These are phyloP conservation scores for Carex myosuroides DNA, from an alignment of 176 grass and related monocot genomes.

Conservation along the genomic window DNA sequence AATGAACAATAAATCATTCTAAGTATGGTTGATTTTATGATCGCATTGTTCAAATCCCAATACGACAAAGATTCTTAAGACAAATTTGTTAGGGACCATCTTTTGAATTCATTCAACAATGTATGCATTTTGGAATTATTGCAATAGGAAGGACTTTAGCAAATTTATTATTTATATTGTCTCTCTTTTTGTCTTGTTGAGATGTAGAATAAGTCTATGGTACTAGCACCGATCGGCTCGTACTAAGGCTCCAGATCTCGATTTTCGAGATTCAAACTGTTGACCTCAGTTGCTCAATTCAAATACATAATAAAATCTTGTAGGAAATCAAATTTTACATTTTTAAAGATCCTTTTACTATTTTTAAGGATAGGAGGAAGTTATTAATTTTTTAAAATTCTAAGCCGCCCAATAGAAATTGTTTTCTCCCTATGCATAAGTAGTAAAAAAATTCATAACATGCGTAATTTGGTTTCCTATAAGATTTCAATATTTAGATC, in stretches of 20 bases:
- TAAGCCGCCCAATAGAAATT: not conserved
- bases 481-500: not conserved
- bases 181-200: not conserved
- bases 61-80: not conserved
- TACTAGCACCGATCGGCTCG: not conserved
- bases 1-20: no score
- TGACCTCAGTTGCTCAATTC: not conserved
- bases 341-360: not conserved
- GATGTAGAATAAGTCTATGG: not conserved
- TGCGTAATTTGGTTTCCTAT: not conserved
- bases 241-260: not conserved
- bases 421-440: not conserved
- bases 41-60: no score
- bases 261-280: not conserved
- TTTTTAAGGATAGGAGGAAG: not conserved
- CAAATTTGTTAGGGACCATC: not conserved
- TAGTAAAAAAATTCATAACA: not conserved
- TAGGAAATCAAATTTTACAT: not conserved
- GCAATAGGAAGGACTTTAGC: not conserved
- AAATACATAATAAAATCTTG: not conserved
- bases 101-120: conserved; percentile 6
- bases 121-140: not conserved
- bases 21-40: no score
- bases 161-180: not conserved
- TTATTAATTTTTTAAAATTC: not conserved